Evolutionary conservation across 257 asterid species (phyloP), one percentile per base, ranked within the genome.

Genomic region (Nicotiana obtusifolia): DNA sequence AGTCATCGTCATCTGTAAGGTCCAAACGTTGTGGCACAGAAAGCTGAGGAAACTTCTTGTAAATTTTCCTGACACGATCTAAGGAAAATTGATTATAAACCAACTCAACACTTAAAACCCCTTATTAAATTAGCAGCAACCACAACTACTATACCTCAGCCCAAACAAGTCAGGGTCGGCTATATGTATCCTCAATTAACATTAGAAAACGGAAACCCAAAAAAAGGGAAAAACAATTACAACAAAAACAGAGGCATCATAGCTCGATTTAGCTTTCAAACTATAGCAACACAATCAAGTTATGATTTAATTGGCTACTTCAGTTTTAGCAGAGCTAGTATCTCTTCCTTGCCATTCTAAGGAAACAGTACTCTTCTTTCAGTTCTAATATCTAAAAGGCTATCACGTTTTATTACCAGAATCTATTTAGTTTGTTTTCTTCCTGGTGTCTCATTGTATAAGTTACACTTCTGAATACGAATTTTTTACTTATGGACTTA

Each of bases 1-100:
- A 91, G 84, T 92, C 99, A 82, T 90, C 97, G 59, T 94, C 99
- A 83, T 88, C 97, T 35, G 91, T 90, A 35, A 93, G 85, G 82
- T 95, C 96, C 89, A 95, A 88, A 88, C 91, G 89, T 81, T 94
- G 99, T 76, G 98, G 98, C 81, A 94, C 90, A 68, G 95, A 84
- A 86, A 91, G 85, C 81, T 92, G 89, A 61, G 99, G 99, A 86
- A 91, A 95, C 85, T 85, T 92, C 84, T 84, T 84, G 91, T 85
- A 94, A 76, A 95, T 92, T 91, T 88, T 89, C 92, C 88, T 88
- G 84, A 95, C 84, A 85, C 92, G 91, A 83, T 91, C 99, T 95
- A 89, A 65, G 87, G 82, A 83, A 81, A 80, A 83, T 54, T 64
- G 66, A 64, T 85, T 82, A 86, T 49, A 80, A 44, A 83, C 82